phyloP scores from a whole-genome alignment of 2,329 filamentous ascomycete genomes.

The Paracoccidioides lutzii region DNA sequence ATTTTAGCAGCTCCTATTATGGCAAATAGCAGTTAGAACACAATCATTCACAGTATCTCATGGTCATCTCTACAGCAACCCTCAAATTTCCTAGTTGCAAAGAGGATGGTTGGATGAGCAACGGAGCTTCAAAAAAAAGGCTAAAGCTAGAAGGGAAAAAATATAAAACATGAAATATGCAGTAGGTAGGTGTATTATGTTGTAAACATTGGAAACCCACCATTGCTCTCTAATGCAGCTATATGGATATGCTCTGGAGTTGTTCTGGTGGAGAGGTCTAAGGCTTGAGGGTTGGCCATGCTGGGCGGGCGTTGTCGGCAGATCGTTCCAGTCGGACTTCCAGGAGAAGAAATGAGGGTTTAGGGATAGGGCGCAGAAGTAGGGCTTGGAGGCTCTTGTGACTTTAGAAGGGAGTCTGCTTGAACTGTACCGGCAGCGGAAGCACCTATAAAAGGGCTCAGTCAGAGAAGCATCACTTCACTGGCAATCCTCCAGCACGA shows the following conservation, averaged over 20 bases:
- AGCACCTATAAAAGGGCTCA: constrained; percentile 1
- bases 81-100: background rate
- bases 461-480: background rate
- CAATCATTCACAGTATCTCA: background rate
- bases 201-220: constrained; percentile 16
- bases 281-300: constrained; percentile 24
- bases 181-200: background rate
- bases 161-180: background rate
- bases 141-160: too few species aligned
- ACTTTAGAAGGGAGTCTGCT: constrained; percentile 2
- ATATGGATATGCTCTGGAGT: constrained; percentile 18
- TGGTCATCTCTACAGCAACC: background rate
- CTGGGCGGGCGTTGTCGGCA: constrained; percentile 15
- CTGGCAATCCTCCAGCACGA: background rate
- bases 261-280: constrained; percentile 19
- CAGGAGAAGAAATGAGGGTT: constrained; percentile 37
- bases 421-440: background rate
- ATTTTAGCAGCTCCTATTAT: constrained; percentile 18
- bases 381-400: constrained; percentile 23
- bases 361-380: constrained; percentile 35
- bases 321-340: constrained; percentile 20
- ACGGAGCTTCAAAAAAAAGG: background rate
- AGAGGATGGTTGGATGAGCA: background rate
- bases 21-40: background rate
- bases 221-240: constrained; percentile 20